These are phyloP conservation scores for Metroxylon sagu DNA, from an alignment of 176 grass and related monocot genomes.

Conservation along the genomic window DNA sequence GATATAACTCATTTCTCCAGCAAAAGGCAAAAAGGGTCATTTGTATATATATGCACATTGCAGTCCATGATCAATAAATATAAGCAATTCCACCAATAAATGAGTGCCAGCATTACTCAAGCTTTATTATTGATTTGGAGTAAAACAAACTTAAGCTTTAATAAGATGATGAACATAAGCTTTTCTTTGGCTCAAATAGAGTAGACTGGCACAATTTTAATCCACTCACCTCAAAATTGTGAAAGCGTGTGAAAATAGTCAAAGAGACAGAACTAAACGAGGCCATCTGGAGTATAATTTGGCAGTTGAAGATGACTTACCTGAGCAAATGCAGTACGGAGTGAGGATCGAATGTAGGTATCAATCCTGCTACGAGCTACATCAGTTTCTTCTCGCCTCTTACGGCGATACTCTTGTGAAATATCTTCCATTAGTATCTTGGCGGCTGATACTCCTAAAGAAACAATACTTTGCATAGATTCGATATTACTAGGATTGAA, in stretches of 20 bases:
- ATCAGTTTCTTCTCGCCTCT: constrained; percentile 79
- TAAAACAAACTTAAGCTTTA: too few relatives aligned
- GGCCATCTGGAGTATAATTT: background rate
- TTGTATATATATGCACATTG: too few relatives aligned
- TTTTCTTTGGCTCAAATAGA: too few relatives aligned
- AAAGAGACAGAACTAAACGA: too few relatives aligned
- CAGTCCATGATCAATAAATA: too few relatives aligned
- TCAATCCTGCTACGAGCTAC: constrained; percentile 87
- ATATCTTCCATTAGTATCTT: constrained; percentile 97
- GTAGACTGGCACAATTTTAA: background rate
- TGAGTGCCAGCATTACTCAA: too few relatives aligned
- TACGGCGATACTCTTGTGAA: constrained; percentile 89
- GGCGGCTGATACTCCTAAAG: constrained; percentile 82
- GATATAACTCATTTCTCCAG: too few relatives aligned
- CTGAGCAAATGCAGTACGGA: constrained; percentile 95
- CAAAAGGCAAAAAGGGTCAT: too few relatives aligned
- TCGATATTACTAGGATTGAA: constrained; percentile 87
- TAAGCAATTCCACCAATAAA: too few relatives aligned
- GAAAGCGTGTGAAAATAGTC: background rate
- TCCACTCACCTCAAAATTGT: background rate
- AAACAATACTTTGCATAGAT: constrained; percentile 90
- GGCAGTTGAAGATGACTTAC: constrained; percentile 22
- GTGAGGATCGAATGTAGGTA: constrained; percentile 82
- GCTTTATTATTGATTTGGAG: too few relatives aligned
- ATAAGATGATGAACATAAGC: too few relatives aligned